phyloP scores from a whole-genome alignment of 2,329 filamentous ascomycete genomes.

The Pseudovirgaria hyperparasitica region DNA sequence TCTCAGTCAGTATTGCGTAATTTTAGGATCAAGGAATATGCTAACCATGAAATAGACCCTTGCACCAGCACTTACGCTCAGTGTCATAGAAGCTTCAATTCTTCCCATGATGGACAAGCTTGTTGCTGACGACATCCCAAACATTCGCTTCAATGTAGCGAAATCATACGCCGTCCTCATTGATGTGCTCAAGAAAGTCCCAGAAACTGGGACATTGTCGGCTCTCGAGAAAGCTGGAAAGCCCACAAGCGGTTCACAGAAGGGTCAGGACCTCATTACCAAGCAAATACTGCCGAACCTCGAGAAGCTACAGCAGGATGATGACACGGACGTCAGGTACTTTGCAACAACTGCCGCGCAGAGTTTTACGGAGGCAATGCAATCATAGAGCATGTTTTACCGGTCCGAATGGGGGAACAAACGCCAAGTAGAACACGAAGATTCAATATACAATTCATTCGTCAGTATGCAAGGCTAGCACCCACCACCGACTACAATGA shows the following conservation, averaged over 20 bases:
- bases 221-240: conserved; percentile 68
- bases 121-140: conserved; percentile 87
- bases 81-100: conserved; percentile 85
- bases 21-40: conserved; percentile 1
- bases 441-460: too few relatives aligned
- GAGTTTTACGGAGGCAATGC: conserved; percentile 28
- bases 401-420: too few relatives aligned
- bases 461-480: too few relatives aligned
- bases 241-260: conserved; percentile 47
- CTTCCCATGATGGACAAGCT: conserved; percentile 94
- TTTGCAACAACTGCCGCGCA: conserved; percentile 84
- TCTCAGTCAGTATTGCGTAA: conserved; percentile 57
- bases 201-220: conserved; percentile 75
- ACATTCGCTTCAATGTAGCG: conserved; percentile 98
- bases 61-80: conserved; percentile 80
- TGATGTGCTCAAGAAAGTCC: conserved; percentile 80
- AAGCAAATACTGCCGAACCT: conserved; percentile 79
- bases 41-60: conserved; percentile 55
- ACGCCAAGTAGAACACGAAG: too few relatives aligned
- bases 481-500: too few relatives aligned
- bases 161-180: conserved; percentile 92
- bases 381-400: conserved; percentile 23
- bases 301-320: conserved; percentile 91
- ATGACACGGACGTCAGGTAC: conserved; percentile 95
- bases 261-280: conserved; percentile 69